These are phyloP conservation scores for Aspergillus sp. DNA, from an alignment of 2,329 filamentous ascomycete genomes.

Conservation along the genomic window DNA sequence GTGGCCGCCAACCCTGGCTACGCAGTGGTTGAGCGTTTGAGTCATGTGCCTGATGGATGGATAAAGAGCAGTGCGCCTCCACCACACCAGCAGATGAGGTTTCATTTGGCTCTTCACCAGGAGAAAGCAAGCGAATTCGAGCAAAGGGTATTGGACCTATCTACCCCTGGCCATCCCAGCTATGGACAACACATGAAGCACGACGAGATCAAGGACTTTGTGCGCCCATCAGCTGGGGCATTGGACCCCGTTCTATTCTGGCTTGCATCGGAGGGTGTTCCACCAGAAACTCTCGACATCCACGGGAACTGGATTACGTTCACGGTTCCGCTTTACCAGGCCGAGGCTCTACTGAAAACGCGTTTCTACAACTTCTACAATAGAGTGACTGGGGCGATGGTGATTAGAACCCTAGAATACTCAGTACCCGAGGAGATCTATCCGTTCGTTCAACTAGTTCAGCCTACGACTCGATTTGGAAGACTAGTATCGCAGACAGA, in stretches of 20 bases:
- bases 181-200: conserved; percentile 65
- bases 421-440: conserved; percentile 59
- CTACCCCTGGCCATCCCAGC: conserved; percentile 56
- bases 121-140: conserved; percentile 55
- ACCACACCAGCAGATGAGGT: conserved; percentile 44
- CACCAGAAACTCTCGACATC: conserved; percentile 46
- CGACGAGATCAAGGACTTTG: conserved; percentile 56
- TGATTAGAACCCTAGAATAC: conserved; percentile 59
- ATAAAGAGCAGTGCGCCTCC: conserved; percentile 23
- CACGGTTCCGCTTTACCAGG: conserved; percentile 36
- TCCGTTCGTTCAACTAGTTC: conserved; percentile 60
- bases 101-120: conserved; percentile 52
- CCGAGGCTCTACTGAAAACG: conserved; percentile 58
- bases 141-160: conserved; percentile 59
- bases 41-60: conserved; percentile 36
- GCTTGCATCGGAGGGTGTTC: conserved; percentile 54
- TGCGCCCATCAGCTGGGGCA: conserved; percentile 53
- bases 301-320: conserved; percentile 64
- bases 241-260: conserved; percentile 54
- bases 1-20: conserved; percentile 11
- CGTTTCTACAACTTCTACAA: conserved; percentile 59
- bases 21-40: conserved; percentile 30
- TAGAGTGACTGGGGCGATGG: conserved; percentile 39
- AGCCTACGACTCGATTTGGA: conserved; percentile 65
- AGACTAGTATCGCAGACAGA: conserved; percentile 46